Percentiles rank a stretch among this genome's conserved stretches.
These are phyloP conservation scores for Gryganskiella cystojenkinii DNA, from an alignment of 192 early-diverging fungal species.

Conservation along the genomic window DNA sequence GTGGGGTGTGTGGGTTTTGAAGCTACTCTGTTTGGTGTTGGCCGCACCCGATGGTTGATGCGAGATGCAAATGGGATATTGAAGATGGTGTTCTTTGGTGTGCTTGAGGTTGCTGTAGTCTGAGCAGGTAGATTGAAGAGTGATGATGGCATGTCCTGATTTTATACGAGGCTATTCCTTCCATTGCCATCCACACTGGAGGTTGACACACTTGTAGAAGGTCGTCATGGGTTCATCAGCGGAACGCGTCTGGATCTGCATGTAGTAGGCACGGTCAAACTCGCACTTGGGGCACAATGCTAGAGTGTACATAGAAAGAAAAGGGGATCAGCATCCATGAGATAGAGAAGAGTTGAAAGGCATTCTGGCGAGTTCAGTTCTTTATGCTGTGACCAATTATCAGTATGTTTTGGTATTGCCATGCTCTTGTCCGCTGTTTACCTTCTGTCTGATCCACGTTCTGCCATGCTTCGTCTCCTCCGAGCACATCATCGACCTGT, in stretches of 20 bases:
- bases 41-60: no score
- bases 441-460: conserved; percentile 82
- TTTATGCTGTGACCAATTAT: not conserved
- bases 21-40: no score
- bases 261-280: conserved; percentile 79
- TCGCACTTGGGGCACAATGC: conserved; percentile 75
- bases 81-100: no score
- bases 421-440: no score
- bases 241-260: conserved; percentile 93
- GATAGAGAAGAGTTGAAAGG: not conserved
- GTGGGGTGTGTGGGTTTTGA: no score
- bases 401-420: no score
- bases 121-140: not conserved
- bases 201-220: conserved; percentile 88
- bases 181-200: conserved; percentile 76
- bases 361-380: not conserved
- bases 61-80: no score
- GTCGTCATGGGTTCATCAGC: conserved; percentile 96
- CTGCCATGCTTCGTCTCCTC: conserved; percentile 90
- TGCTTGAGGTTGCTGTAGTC: no score
- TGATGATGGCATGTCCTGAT: not conserved
- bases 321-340: not conserved
- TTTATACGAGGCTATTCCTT: conserved; percentile 55
- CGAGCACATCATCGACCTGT: conserved; percentile 93
- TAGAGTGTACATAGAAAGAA: conserved; percentile 9